phyloP scores from a whole-genome alignment of 495 filamentous ascomycete species.

The Penicillium lividum region DNA sequence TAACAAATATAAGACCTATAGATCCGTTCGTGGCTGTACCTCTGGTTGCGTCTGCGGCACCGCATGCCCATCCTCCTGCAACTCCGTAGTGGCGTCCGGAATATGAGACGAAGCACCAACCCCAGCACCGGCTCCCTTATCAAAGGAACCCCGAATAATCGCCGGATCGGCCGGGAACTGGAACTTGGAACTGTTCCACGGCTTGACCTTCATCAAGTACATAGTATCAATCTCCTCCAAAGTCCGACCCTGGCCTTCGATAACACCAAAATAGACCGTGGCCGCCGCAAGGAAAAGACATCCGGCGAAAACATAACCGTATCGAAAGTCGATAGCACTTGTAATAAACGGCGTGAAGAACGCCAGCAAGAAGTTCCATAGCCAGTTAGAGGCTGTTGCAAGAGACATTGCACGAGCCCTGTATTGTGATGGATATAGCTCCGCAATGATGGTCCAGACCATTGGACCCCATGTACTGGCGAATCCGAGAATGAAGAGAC shows the following conservation, averaged over 20 bases:
- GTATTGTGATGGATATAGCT: conserved; percentile 76
- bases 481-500: conserved; percentile 59
- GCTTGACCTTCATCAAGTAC: conserved; percentile 67
- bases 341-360: conserved; percentile 81
- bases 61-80: conserved; percentile 14
- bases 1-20: too few relatives aligned
- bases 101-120: conserved; percentile 21
- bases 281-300: conserved; percentile 62
- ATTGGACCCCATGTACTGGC: conserved; percentile 81
- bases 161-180: conserved; percentile 31
- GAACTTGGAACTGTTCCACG: conserved; percentile 60
- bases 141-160: conserved; percentile 25
- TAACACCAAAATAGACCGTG: conserved; percentile 71
- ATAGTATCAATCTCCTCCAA: conserved; percentile 83
- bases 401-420: conserved; percentile 73
- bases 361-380: conserved; percentile 81
- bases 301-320: conserved; percentile 77
- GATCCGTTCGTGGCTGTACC: background rate
- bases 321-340: conserved; percentile 65
- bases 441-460: conserved; percentile 76
- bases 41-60: background rate
- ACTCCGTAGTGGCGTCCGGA: conserved; percentile 11
- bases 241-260: conserved; percentile 64
- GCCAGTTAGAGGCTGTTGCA: conserved; percentile 80
- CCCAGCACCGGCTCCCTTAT: conserved; percentile 14